Conservation (phyloP, 2,329 filamentous ascomycete species). For the Colletotrichum neosansevieriae region DNA sequence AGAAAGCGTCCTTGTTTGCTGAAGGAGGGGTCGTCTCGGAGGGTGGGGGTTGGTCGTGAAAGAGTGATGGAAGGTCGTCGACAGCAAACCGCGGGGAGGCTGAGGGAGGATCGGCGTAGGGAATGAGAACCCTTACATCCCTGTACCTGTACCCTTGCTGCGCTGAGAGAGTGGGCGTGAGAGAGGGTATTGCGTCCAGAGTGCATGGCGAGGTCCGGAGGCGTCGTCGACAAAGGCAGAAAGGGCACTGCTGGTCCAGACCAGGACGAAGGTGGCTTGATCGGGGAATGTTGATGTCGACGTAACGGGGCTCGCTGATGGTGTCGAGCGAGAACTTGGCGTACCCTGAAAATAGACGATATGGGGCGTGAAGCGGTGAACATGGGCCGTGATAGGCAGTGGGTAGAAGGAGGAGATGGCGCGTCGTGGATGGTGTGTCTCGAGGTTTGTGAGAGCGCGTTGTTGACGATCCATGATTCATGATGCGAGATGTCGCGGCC, state of each 20-base stretch:
- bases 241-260: conserved; percentile 26
- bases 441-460: neutral
- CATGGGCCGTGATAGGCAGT: conserved; percentile 1
- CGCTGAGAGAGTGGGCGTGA: conserved; percentile 6
- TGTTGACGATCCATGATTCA: conserved; percentile 29
- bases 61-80: neutral
- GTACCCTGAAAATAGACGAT: conserved; percentile 4
- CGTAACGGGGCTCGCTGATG: neutral
- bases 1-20: conserved; percentile 18
- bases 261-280: conserved; percentile 24
- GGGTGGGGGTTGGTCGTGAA: conserved; percentile 34
- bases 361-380: conserved; percentile 26
- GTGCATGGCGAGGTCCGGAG: conserved; percentile 19
- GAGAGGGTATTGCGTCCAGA: conserved; percentile 1
- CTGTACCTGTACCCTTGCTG: conserved; percentile 12
- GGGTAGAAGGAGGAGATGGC: conserved; percentile 2
- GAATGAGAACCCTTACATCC: conserved; percentile 20
- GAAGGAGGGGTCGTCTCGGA: conserved; percentile 17
- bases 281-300: conserved; percentile 24
- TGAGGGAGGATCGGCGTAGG: conserved; percentile 29
- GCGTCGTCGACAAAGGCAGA: conserved; percentile 10
- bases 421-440: conserved; percentile 4
- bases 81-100: conserved; percentile 34
- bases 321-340: conserved; percentile 15
- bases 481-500: conserved; percentile 14